Evolutionary conservation across 2,329 filamentous ascomycete species (phyloP), one percentile per base, ranked within the genome.

Genomic region (Tolypocladium nubicola): DNA sequence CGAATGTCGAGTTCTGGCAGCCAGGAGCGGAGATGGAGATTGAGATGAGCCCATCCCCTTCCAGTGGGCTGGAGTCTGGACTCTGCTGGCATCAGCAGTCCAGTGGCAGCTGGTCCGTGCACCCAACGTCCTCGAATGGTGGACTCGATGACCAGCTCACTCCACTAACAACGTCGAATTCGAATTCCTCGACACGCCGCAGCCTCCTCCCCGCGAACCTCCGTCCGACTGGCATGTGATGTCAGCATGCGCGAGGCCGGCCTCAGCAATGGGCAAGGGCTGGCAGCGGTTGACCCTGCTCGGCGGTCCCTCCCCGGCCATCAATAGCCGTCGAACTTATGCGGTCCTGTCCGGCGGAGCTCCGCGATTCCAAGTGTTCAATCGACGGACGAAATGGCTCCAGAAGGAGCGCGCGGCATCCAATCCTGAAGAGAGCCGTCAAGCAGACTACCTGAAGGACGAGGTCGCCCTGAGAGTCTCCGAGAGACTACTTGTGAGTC

Each of bases 391-490:
- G 26, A 99, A 99, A 79, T 92, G 89, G 79, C 76, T 94, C 53
- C 94, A 99, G 70, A 95, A 90, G 71, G 91, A 97, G 71, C 84
- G 93, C 60, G 88, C 91, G 1, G 92, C 89, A 0, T 70, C 78
- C 52, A 78, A 93, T 68, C 76, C 81, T 11, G 83, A 89, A 62
- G 73, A 80, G 61, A 91, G 91, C 68, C 82, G 93, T 19, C 82
- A 89, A 66, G 87, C 90, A 30, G 94, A 97, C 74, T 97, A 97
- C 68, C 77, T 99, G 57, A 91, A 92, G 70, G 91, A 97, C 68
- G 93, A 97, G 71, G 88, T 97, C 5, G 94, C 94, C 54, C 78
- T 80, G 52, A 83, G 94, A 54, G 76, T 99, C 33, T 90, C 89
- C 65, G 93, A 97, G 65, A 82, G 94, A 52, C 78, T 99, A 54